Evolutionary conservation across 345 rosid species (phyloP), one percentile per base, ranked within the genome.

Genomic region (Citrus trifoliata): DNA sequence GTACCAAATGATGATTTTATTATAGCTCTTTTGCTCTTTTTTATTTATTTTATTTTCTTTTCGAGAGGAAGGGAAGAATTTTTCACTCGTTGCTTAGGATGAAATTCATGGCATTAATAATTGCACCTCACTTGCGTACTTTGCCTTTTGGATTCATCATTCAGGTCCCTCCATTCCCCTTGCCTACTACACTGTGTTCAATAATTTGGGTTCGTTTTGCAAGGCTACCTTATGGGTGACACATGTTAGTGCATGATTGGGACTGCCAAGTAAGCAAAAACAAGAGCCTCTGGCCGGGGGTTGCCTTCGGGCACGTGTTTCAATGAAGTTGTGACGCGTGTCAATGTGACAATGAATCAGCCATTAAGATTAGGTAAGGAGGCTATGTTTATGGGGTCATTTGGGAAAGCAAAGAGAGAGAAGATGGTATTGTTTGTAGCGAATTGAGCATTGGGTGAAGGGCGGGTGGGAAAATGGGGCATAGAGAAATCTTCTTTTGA

Each of bases 91-190:
- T 72, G 88, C 87, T 83, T 84, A 80, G 85, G 87, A 88, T 81
- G 93, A 87, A 87, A 88, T 87, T 79, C 85, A 89, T 83, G 92
- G 91, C 82, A 89, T 86, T 90, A 93, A 90, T 93, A 89, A 92
- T 95, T 93, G 96, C 92, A 87, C 81, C 91, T 82, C 75, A 7
- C 77, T 79, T 78, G 62, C 82, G 89, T 90, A 90, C 89, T 88
- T 87, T 70, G 86, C 83, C 92, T 92, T 92, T 89, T 82, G 88
- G 89, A 88, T 88, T 82, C 89, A 89, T 94, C 89, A 85, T 81
- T 81, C 82, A 82, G 88, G 93, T 88, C 74, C 89, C 90, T 74
- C 81, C 79, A 62, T 76, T 78, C 58, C 56, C 37, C 61, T 42
- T 64, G 28, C 66, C 53, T 78, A 76, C 53, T 78, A 76, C 86